A percentile compares a stretch with the other conserved stretches of the same genome.
Conservation (phyloP, 2,329 filamentous ascomycete species). For the Beauveria sp. region DNA sequence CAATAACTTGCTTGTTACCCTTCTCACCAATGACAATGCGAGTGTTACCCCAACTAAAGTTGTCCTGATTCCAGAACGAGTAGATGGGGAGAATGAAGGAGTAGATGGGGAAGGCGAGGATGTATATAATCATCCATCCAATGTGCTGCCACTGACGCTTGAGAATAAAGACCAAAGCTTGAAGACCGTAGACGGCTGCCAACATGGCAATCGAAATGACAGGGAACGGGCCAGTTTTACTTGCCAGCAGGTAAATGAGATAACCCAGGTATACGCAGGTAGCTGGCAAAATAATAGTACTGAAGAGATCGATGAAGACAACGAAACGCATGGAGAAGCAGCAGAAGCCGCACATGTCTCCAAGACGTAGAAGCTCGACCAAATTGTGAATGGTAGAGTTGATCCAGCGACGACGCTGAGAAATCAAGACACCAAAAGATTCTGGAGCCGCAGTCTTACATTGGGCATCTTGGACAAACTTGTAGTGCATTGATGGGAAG, state of each 20-base stretch:
- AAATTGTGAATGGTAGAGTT: conserved; percentile 98
- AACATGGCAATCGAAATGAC: conserved; percentile 83
- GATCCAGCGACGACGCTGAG: conserved; percentile 98
- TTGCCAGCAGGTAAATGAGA: conserved; percentile 72
- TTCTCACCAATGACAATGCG: conserved; percentile 95
- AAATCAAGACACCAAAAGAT: conserved; percentile 86
- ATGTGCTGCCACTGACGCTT: conserved; percentile 98
- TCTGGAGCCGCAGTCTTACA: conserved; percentile 91
- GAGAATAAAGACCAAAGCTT: conserved; percentile 91
- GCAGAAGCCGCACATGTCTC: conserved; percentile 97
- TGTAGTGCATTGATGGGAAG: conserved; percentile 92
- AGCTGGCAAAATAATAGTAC: conserved; percentile 85
- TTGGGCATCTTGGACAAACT: conserved; percentile 89
- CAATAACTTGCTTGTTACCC: conserved; percentile 82
- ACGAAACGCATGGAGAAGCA: conserved; percentile 98
- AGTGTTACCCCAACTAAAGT: conserved; percentile 98
- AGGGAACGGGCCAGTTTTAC: conserved; percentile 66
- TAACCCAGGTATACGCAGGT: conserved; percentile 83
- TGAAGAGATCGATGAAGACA: conserved; percentile 87
- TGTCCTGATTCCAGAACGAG: conserved; percentile 99
- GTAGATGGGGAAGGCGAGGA: conserved; percentile 91
- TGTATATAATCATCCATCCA: conserved; percentile 99
- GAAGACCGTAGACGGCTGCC: conserved; percentile 87
- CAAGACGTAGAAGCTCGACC: conserved; percentile 79
- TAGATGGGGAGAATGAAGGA: conserved; percentile 87